Percentiles rank a stretch among this genome's conserved stretches.
Evolutionary conservation across 371 early-diverging fungal genomes (phyloP).

Genomic region (Saksenaea vasiformis): DNA sequence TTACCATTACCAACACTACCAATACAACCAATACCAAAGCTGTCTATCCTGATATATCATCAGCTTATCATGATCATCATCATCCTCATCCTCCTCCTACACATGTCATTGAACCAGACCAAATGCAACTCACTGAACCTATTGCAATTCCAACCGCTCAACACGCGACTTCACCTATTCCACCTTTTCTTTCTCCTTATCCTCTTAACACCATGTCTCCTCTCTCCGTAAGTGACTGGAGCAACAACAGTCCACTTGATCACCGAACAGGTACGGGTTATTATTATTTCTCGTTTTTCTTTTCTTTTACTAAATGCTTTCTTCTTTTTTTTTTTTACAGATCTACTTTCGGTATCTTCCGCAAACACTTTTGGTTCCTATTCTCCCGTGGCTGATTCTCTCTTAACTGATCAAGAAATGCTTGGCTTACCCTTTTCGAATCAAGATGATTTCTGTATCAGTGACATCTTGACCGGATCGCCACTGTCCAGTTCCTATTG

Average conservation of each 20-base stretch:
- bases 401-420: conserved; percentile 1
- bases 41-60: neutral
- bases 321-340: neutral
- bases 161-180: neutral
- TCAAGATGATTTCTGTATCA: neutral
- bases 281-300: too few relatives aligned
- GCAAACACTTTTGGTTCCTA: neutral
- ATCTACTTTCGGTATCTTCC: neutral
- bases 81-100: too few relatives aligned
- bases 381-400: neutral
- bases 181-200: neutral
- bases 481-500: neutral
- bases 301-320: too few relatives aligned
- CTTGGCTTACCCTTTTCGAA: neutral
- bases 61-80: neutral
- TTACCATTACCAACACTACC: neutral
- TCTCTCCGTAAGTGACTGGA: conserved; percentile 1
- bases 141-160: conserved; percentile 1
- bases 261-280: neutral
- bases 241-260: neutral
- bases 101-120: neutral
- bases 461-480: neutral
- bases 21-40: conserved; percentile 1
- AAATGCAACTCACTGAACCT: neutral
- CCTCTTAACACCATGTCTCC: conserved; percentile 1